Evolutionary conservation across 495 filamentous ascomycete genomes (phyloP), one percentile per base, ranked within the genome.

Genomic region (Penicillium pancosmium): DNA sequence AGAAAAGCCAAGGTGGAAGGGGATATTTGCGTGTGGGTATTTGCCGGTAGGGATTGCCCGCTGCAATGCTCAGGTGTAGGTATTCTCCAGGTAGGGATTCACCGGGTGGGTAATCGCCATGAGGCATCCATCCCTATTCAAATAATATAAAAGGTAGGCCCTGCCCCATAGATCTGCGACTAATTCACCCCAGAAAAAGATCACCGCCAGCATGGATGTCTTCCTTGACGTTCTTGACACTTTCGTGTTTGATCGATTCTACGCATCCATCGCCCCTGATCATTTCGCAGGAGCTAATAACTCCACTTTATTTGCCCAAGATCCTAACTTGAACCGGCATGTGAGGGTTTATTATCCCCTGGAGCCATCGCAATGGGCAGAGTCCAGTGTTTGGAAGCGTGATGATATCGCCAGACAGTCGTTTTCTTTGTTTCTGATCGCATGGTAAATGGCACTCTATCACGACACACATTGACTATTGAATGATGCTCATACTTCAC

Each of bases 141-240:
- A 2, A 48, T 11, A n/a, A 19, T 57, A 59, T 59, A 59, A 53
- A 44, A 46, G 19, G 23, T 9, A 31, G 11, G 19, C 18, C 18
- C 18, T 23, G 19, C 31, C 19, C 41, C 19, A 10, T 25, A 13
- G 9, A 48, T 48, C 19, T 48, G 21, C 46, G 15, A 48, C 12
- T 38, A 23, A 48, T 23, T 48, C 19, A 25, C 21, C 5, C 16
- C 5, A n/a, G 25, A 52, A 10, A 11, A 21, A 36, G 54, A 13
- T 21, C 35, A 36, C 23, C 9, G 25, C 50, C 73, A 79, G 74
- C 49, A 94, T 94, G 91, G 91, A 94, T 77, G 76, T 91, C 72
- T 78, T 90, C 19, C 83, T 94, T 59, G 88, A 92, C 68, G 62
- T 89, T 66, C 77, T 79, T 58, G 91, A 94, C 72, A 89, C 82